Conservation (phyloP, 306 rosid genomes). For the Astragalus glycyphyllos region DNA sequence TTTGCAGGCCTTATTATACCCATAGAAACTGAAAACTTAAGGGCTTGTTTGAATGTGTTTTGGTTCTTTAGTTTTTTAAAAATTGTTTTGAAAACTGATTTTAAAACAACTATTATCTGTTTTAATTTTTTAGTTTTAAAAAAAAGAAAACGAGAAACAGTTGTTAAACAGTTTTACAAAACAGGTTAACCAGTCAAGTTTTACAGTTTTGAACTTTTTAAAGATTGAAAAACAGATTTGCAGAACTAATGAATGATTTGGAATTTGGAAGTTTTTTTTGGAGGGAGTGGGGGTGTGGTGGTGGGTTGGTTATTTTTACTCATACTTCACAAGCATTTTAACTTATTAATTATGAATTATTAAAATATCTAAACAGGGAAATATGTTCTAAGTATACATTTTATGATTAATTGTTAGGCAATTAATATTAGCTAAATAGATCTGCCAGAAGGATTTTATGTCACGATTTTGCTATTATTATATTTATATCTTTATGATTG, state of each 20-base stretch:
- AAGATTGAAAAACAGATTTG: too few relatives aligned
- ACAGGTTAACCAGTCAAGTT: too few relatives aligned
- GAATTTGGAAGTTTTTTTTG: background rate
- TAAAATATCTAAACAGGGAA: background rate
- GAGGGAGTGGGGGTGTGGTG: background rate
- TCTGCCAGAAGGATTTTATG: background rate
- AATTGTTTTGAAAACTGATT: too few relatives aligned
- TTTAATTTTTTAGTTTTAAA: too few relatives aligned
- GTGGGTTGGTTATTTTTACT: background rate
- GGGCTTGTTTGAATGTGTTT: too few relatives aligned
- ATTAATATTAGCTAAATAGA: background rate
- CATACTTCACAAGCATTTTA: background rate
- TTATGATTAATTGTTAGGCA: background rate
- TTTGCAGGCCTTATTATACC: background rate
- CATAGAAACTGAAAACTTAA: slow-evolving; percentile 3
- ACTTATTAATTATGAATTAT: background rate
- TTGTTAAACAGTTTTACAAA: too few relatives aligned
- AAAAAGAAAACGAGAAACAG: too few relatives aligned
- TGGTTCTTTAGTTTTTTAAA: too few relatives aligned
- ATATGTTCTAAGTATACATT: background rate
- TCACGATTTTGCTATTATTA: background rate
- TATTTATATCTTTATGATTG: background rate
- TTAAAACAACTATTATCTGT: too few relatives aligned
- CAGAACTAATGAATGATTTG: background rate
- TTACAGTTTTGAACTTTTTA: too few relatives aligned